phyloP scores from a whole-genome alignment of 2,329 filamentous ascomycete genomes.

The Balansia obtecta region DNA sequence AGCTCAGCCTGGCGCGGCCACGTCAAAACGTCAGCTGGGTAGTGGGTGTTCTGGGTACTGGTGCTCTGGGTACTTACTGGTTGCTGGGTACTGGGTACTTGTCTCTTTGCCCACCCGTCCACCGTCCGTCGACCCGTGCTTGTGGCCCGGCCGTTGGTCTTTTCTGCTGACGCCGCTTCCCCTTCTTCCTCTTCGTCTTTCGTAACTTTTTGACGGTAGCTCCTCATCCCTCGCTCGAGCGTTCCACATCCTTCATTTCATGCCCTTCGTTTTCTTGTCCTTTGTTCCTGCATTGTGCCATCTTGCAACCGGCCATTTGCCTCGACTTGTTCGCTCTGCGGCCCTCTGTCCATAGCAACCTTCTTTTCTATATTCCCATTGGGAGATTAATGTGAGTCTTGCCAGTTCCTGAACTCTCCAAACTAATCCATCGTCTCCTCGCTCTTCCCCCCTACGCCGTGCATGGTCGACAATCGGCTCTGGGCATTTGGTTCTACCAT shows the following conservation, averaged over 20 bases:
- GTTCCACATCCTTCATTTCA: background rate
- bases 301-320: background rate
- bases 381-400: conserved; percentile 25
- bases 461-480: background rate
- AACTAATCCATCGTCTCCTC: conserved; percentile 10
- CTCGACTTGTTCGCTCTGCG: background rate
- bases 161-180: conserved; percentile 2
- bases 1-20: conserved; percentile 1
- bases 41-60: too few species aligned
- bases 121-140: conserved; percentile 1
- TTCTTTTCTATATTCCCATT: conserved; percentile 4
- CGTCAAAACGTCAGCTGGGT: background rate
- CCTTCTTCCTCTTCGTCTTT: background rate
- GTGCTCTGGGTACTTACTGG: background rate
- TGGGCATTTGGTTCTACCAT: background rate
- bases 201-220: background rate
- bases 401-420: background rate
- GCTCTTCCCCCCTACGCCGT: too few species aligned
- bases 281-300: conserved; percentile 1
- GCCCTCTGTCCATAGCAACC: background rate
- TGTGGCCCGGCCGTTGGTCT: conserved; percentile 3
- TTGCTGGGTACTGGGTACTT: too few species aligned
- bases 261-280: background rate
- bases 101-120: conserved; percentile 2
- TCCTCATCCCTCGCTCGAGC: conserved; percentile 2